These are phyloP conservation scores for Sporothrix luriei DNA, from an alignment of 2,329 filamentous ascomycete genomes.

Conservation along the genomic window DNA sequence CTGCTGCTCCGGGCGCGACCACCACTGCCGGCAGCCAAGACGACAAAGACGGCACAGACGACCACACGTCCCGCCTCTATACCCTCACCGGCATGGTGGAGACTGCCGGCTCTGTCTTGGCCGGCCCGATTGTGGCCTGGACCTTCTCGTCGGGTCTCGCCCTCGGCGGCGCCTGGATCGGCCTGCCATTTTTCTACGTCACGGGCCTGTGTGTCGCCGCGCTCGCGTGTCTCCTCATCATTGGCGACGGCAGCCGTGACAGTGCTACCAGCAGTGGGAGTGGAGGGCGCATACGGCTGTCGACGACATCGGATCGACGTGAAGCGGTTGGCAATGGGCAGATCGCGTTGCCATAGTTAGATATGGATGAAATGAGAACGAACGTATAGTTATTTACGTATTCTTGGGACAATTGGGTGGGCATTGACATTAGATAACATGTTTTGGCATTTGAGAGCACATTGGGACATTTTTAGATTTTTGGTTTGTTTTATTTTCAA, in stretches of 20 bases:
- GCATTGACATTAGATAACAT: background rate
- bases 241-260: background rate
- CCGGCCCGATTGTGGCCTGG: slow-evolving; percentile 39
- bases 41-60: slow-evolving; percentile 28
- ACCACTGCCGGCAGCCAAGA: background rate
- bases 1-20: no score
- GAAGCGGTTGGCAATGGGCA: background rate
- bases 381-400: background rate
- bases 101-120: slow-evolving; percentile 37
- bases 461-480: background rate
- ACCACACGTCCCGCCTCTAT: slow-evolving; percentile 40
- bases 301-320: background rate
- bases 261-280: background rate
- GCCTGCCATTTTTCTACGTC: slow-evolving; percentile 38
- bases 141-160: slow-evolving; percentile 38
- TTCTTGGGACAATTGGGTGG: background rate
- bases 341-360: background rate
- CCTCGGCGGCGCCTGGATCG: slow-evolving; percentile 37
- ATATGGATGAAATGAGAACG: background rate
- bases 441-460: background rate
- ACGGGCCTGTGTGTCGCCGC: slow-evolving; percentile 29
- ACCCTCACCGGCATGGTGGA: slow-evolving; percentile 40
- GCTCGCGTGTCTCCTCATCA: slow-evolving; percentile 5
- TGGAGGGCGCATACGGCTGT: slow-evolving; percentile 7
- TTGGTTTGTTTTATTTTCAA: background rate